phyloP scores from a whole-genome alignment of 768 basidiomycete species.

The Russula foetens region DNA sequence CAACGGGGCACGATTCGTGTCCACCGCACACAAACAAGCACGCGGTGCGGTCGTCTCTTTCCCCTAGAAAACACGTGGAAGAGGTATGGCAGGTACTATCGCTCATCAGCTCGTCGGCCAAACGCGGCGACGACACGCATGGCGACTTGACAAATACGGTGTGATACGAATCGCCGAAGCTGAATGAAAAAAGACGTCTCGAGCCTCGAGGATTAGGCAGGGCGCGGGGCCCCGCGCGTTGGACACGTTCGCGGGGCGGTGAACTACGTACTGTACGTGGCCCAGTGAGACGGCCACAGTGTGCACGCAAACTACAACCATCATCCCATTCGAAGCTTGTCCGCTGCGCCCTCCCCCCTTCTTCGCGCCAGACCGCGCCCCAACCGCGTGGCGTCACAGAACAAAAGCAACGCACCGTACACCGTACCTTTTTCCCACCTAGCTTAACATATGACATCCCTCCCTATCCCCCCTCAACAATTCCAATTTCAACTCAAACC shows the following conservation, averaged over 20 bases:
- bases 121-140: conserved; percentile 3
- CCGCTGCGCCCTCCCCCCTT: neutral
- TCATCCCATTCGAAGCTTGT: neutral
- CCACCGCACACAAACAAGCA: neutral
- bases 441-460: neutral
- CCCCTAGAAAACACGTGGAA: conserved; percentile 12
- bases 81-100: conserved; percentile 2
- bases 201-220: conserved; percentile 15
- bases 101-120: neutral
- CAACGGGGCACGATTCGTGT: neutral
- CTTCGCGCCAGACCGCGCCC: neutral
- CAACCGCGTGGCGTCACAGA: conserved; percentile 8
- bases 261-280: conserved; percentile 1
- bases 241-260: conserved; percentile 7
- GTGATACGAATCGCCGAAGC: conserved; percentile 1
- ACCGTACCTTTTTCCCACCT: conserved; percentile 10
- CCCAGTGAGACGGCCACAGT: neutral
- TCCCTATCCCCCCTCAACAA: neutral
- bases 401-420: neutral
- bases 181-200: neutral
- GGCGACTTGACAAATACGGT: neutral
- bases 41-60: neutral
- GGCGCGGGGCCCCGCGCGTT: conserved; percentile 13
- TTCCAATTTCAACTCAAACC: neutral
- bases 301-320: neutral